Evolutionary conservation across 305 asterid species (phyloP), one percentile per base, ranked within the genome.

Genomic region (Fraxinus nigra): DNA sequence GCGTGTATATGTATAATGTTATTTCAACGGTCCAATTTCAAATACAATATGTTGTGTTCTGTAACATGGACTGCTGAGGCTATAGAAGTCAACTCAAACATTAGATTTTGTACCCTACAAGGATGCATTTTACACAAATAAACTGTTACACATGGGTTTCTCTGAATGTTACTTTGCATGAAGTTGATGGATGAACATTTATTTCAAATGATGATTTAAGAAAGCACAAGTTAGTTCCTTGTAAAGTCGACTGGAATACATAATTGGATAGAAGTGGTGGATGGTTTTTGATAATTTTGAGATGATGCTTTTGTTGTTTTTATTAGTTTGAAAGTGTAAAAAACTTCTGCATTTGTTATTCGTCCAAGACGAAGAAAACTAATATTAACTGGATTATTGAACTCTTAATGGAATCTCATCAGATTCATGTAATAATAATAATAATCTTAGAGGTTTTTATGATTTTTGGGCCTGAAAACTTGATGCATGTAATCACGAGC

Each of bases 181-280:
- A 88, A 79, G 78, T 84, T 59, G 86, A 74, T 72, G 90, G 91
- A 81, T 85, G 91, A 35, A 61, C 85, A 46, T 77, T 84, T 86
- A 14, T 86, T 73, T 38, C 89, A 22, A 88, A 76, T 26, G 90
- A 84, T 80, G 83, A 85, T 43, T 76, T 69, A 75, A 18, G 85
- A 78, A 91, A 91, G 89, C 90, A 89, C 79, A 89, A 88, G 92
- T 80, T 85, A 80, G 90, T 85, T 28, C 87, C 89, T 46, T 87
- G 82, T 59, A 83, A 86, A 82, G 87, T 86, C 67, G 91, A 88
- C 82, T 87, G 54, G 81, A 88, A 72, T 74, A 89, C 83, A 74
- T 86, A 92, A 80, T 80, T 85, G 75, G 81, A 87, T 81, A 92
- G 87, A 87, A 89, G 94, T 85, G 83, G 79, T 79, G 82, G 37